Base-by-base conservation (phyloP, 2,329 filamentous ascomycete species). In the Fusarium buharicum region DNA sequence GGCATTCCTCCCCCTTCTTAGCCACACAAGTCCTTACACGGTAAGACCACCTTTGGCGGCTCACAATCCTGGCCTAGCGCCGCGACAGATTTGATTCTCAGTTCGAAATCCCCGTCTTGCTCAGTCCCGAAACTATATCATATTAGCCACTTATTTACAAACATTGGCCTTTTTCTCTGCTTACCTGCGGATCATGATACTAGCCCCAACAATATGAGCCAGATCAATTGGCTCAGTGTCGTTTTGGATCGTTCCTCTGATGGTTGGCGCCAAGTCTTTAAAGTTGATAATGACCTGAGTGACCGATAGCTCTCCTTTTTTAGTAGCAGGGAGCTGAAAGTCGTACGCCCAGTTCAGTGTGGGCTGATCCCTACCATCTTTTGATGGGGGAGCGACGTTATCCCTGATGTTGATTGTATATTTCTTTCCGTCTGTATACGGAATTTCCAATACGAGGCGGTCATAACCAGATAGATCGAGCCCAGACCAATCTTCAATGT, bases 151-250 rank as follows among this genome's bases (percentile, higher is more conserved):
- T 39, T 28, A 22, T 10, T 6, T 14, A 6, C 20, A 6, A 13
- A 7, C 5, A 13, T 9, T 6, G 4, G 11, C 8, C 11, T 20
- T 11, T 13, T 9, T 28, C 17, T 6, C 12, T 8, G 22, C 39
- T 24, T 31, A 38, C 49, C 39, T 51, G 14, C 39, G 49, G 39
- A 51, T 45, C 49, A 45, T 51, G 24, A 45, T 38, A 24, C 20
- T 45, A 8, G 37, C 49, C 13, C 49, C 43, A 13, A 44, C 20
- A 10, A 51, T 45, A 3, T 45, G 44, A 4, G 49, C 17, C 4
- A 45, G 30, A 24, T 51, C 39, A 38, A 51, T n/a, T 20, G 39
- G 49, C 18, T 34, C 31, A 4, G 39, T 45, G 14, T 51, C 49
- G 13, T 51, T 45, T 16, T 51, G 39, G 8, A 45, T 22, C 7